Base-by-base conservation (phyloP, 2,329 filamentous ascomycete species). In the Fusarium paranaense region DNA sequence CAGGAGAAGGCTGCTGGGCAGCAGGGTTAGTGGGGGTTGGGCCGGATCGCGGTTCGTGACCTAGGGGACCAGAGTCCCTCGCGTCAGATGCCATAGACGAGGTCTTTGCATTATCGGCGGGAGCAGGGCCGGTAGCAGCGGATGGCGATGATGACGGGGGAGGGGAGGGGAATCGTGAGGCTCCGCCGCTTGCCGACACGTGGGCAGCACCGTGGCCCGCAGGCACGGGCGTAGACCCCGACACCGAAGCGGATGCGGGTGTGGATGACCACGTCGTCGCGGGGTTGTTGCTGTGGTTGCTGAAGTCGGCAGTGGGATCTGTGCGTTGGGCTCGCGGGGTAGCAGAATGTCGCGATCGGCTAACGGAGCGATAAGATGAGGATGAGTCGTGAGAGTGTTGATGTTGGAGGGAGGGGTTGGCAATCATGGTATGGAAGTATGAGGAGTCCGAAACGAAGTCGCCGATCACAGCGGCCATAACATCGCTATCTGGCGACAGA, bases 371-470 rank as follows among this genome's bases (percentile, higher is more conserved):
- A 68, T 78, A 78, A 52, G 75, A 73, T 62, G 78, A 74, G 35
- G 78, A 74, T 52, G 75, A 67, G 75, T 88, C 84, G 81, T 87
- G 84, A 65, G 85, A 79, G 68, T 70, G 78, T 52, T 85, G 85
- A 72, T 85, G 85, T 75, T 86, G 85, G 74, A 87, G 86, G 73
- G 84, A 84, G 52, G 87, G 82, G 66, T 84, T 83, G 68, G 85
- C 83, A 86, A 94, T 93, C 88, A 91, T 93, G 85, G 88, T 90
- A 86, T 91, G 90, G 84, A 93, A 92, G 84, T 91, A 89, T 78
- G 90, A 88, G 78, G 91, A 87, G 85, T 94, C 91, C 83, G 93
- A 89, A 84, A 91, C 90, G 86, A 91, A 91, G 86, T 96, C 94
- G 82, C 89, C 89, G 78, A 91, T 88, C 83, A 91, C 82, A 83